These are phyloP conservation scores for Penicillium cinerascens DNA, from an alignment of 495 filamentous ascomycete species.

Conservation along the genomic window DNA sequence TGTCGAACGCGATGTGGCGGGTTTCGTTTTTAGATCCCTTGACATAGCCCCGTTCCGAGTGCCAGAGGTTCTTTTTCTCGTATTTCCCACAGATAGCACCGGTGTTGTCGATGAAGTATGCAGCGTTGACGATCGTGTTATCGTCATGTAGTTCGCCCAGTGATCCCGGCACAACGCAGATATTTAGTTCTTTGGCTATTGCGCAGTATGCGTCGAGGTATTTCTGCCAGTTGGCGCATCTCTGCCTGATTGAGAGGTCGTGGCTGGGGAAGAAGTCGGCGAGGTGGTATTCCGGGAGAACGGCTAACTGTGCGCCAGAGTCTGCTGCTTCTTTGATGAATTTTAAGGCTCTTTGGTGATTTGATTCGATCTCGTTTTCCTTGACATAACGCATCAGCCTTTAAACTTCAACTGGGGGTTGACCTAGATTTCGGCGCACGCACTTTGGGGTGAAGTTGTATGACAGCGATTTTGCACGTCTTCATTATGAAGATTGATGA, in stretches of 20 bases:
- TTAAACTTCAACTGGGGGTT: background rate
- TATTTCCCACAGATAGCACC: constrained; percentile 61
- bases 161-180: constrained; percentile 11
- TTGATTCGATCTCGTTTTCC: constrained; percentile 5
- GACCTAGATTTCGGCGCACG: background rate
- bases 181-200: constrained; percentile 11
- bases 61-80: constrained; percentile 79
- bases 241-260: constrained; percentile 3
- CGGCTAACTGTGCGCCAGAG: constrained; percentile 4
- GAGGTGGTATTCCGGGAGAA: constrained; percentile 13
- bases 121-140: constrained; percentile 52
- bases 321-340: constrained; percentile 21
- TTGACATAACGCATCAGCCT: background rate
- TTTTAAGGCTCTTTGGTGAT: constrained; percentile 1
- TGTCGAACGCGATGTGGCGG: constrained; percentile 64
- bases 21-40: constrained; percentile 41
- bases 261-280: constrained; percentile 8
- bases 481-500: background rate
- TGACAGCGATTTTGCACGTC: constrained; percentile 2
- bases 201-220: constrained; percentile 9
- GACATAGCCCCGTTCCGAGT: constrained; percentile 49
- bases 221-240: constrained; percentile 10
- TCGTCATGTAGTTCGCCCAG: constrained; percentile 9
- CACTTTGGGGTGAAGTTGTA: constrained; percentile 8
- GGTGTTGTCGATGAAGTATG: constrained; percentile 63